phyloP scores from a whole-genome alignment of 2,329 filamentous ascomycete genomes.

The Ceratocystis diversiconidia region DNA sequence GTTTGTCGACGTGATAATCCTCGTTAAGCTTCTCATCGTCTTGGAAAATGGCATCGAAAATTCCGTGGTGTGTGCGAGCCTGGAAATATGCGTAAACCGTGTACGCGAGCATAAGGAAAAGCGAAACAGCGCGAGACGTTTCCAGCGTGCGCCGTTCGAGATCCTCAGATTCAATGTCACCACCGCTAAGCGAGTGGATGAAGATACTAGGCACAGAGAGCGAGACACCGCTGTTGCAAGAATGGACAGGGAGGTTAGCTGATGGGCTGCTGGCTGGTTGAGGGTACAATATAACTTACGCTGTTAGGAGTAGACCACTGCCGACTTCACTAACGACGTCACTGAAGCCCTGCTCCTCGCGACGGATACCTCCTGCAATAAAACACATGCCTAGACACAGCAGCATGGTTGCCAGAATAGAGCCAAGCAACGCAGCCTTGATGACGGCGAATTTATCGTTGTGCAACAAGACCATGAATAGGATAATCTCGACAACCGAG shows the following conservation, averaged over 20 bases:
- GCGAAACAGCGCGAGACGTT: slow-evolving; percentile 56
- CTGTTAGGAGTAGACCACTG: slow-evolving; percentile 60
- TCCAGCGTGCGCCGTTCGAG: slow-evolving; percentile 41
- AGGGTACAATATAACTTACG: slow-evolving; percentile 38
- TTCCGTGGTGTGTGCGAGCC: slow-evolving; percentile 58
- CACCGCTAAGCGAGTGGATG: slow-evolving; percentile 31
- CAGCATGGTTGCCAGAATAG: slow-evolving; percentile 67
- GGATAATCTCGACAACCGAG: slow-evolving; percentile 65
- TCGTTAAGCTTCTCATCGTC: slow-evolving; percentile 53
- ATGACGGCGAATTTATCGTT: slow-evolving; percentile 52
- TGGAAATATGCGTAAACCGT: slow-evolving; percentile 57
- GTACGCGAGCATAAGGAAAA: slow-evolving; percentile 59
- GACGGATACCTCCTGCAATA: slow-evolving; percentile 56
- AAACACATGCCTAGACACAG: slow-evolving; percentile 71
- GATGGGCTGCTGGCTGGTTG: background rate
- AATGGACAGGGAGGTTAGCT: background rate
- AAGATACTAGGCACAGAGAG: slow-evolving; percentile 41
- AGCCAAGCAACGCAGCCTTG: slow-evolving; percentile 69
- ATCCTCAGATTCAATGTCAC: slow-evolving; percentile 23
- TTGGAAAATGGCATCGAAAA: slow-evolving; percentile 62
- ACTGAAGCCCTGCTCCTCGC: slow-evolving; percentile 57
- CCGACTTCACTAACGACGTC: slow-evolving; percentile 67
- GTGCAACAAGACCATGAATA: slow-evolving; percentile 62
- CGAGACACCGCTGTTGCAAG: slow-evolving; percentile 25
- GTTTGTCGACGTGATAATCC: slow-evolving; percentile 45